A percentile compares a stretch with the other conserved stretches of the same genome.
These are phyloP conservation scores for Colletotrichum sp. DNA, from an alignment of 2,329 filamentous ascomycete genomes.

Conservation along the genomic window DNA sequence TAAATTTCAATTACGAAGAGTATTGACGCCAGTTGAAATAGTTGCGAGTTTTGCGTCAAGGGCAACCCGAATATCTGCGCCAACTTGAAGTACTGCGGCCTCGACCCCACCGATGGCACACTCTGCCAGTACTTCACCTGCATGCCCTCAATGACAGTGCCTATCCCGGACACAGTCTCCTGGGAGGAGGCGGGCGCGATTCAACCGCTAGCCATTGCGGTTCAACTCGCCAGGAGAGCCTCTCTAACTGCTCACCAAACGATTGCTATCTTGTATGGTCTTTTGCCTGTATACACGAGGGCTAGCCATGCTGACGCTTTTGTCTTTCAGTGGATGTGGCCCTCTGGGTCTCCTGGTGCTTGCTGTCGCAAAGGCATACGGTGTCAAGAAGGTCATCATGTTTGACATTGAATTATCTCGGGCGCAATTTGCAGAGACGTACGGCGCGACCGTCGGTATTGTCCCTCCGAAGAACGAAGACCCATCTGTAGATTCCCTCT, in stretches of 20 bases:
- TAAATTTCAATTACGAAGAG: fast-evolving
- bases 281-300: fast-evolving
- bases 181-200: background rate
- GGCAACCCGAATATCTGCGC: background rate
- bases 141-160: background rate
- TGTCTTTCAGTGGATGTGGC: background rate
- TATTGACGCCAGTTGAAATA: background rate
- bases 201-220: background rate
- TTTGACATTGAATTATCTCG: background rate
- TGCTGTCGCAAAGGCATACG: background rate
- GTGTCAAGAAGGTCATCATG: background rate
- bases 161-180: background rate
- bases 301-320: background rate
- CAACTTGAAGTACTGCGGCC: background rate
- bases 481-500: background rate
- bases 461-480: background rate
- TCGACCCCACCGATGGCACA: background rate
- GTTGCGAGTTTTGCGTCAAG: background rate
- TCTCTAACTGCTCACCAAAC: background rate
- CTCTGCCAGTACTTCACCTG: background rate
- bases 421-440: background rate
- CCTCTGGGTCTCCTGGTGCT: background rate
- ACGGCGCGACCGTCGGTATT: background rate
- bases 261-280: background rate
- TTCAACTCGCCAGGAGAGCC: background rate